Base-by-base conservation (phyloP, 352 stramenopile genomes). In the Pythium rhizo-oryzae region DNA sequence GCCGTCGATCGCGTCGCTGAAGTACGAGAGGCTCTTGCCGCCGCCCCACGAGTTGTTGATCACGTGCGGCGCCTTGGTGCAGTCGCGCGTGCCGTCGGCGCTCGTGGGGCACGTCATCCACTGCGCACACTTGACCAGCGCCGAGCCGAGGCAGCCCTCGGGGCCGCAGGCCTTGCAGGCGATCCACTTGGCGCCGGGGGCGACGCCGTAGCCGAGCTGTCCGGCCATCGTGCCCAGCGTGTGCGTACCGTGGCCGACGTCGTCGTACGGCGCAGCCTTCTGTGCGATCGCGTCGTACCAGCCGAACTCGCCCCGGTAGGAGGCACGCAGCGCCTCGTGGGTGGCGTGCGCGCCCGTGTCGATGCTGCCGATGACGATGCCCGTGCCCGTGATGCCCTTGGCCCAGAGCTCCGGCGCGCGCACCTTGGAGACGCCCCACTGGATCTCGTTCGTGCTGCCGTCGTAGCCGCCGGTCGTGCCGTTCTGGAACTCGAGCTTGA, bases 1-100 rank as follows among this genome's bases (percentile, higher is more conserved):
- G 8, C 68, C 73, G 2, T 66, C 58, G 43, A 83, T 61, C 21
- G 53, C 64, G 8, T 69, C 55, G 35, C 76, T 51, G 47, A 71
- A 77, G 53, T 66, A 71, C 9, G 46, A 21, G 24, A 64, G 33
- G 11, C 46, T 56, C 39, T 46, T 44, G 41, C 59, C 70, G 11
- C 73, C 70, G 25, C 73, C 76, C 76, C 73, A 83, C 33, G 50
- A 70, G 59, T 79, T 81, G 66, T 75, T 80, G 54, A 83, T 68
- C 21, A 83, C 62, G 28, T 80, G 70, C 7, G 76, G 65, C 18
- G 69, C 76, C 64, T 81, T 79, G 21, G 63, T 69, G 59, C 76
- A 83, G 63, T 83, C 67, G 5, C 54, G 43, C 43, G 63, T 57
- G 21, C 50, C 56, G 6, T 58, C 54, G 13, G 59, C 41, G 1